Evolutionary conservation across 2,329 filamentous ascomycete species (phyloP).

Genomic region (Aspergillus sp.): DNA sequence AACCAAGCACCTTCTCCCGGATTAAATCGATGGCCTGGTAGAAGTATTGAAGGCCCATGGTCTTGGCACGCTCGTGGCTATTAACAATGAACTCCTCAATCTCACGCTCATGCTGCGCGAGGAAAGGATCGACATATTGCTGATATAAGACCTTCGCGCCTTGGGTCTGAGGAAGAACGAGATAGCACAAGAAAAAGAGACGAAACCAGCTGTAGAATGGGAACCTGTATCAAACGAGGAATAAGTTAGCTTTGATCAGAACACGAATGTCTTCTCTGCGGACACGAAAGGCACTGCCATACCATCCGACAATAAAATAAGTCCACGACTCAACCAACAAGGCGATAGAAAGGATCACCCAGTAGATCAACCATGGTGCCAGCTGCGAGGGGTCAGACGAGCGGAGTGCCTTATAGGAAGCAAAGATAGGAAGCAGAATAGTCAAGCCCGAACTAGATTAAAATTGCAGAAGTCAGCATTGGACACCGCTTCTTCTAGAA

Average conservation of each 20-base stretch:
- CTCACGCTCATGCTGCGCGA: constrained; percentile 76
- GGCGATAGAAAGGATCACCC: constrained; percentile 82
- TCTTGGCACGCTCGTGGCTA: constrained; percentile 71
- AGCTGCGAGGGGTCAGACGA: constrained; percentile 83
- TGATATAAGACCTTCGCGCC: constrained; percentile 84
- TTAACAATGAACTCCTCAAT: constrained; percentile 88
- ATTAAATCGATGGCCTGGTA: constrained; percentile 66
- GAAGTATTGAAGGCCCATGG: constrained; percentile 71
- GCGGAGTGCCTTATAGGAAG: constrained; percentile 96
- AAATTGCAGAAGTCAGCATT: background rate
- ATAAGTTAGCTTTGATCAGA: no score
- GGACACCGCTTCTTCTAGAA: background rate
- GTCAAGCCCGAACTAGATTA: constrained; percentile 69
- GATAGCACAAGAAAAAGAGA: constrained; percentile 81
- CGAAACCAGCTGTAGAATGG: constrained; percentile 94
- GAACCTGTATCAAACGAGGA: constrained; percentile 60
- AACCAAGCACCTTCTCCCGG: constrained; percentile 72
- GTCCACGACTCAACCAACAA: constrained; percentile 82
- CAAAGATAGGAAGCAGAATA: constrained; percentile 91
- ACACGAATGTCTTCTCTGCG: no score
- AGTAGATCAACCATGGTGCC: constrained; percentile 99
- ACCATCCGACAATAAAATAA: constrained; percentile 81
- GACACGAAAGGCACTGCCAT: constrained; percentile 21
- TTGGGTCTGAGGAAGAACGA: constrained; percentile 96
- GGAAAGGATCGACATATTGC: constrained; percentile 79